Evolutionary conservation across 1,284 basidiomycete species (phyloP), one percentile per base, ranked within the genome.

Genomic region (Phellopilus nigrolimitatus): DNA sequence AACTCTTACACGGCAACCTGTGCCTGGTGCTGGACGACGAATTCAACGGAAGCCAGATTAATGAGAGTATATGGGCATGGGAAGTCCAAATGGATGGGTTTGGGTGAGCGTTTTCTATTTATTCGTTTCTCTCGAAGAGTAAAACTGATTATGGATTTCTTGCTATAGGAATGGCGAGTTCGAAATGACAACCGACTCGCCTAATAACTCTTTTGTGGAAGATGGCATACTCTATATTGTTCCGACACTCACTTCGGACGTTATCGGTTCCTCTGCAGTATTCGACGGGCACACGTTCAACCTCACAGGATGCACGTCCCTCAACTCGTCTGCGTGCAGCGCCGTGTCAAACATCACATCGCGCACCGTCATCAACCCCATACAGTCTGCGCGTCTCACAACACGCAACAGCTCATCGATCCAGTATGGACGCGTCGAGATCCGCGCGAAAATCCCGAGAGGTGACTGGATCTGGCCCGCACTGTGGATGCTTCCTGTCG

Each of bases 51-150:
- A 74, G 72, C 38, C 66, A 80, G 22, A 80, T 90, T 57, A 79
- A 88, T 38, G 73, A 79, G 49, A 76, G 74, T 44, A 80, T 77
- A 27, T 94, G 90, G 80, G 74, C 77, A 57, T 78, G 80, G 33
- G 90, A 94, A 64, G 78, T 89, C n/a, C 82, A 90, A 58, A 79
- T 91, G 68, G 85, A 88, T 53, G 91, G 91, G 1, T 94, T 88
- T 64, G 89, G 89, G 87, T 86, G 62, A 57, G 82, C n/a, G n/a
- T n/a, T n/a, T n/a, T n/a, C n/a, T n/a, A n/a, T n/a, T n/a, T n/a
- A n/a, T n/a, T 27, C 40, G 30, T 24, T 42, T 34, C 38, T 31
- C 21, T 21, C 15, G 19, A 15, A 9, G 8, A 34, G 25, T n/a
- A 12, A 25, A 7, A 39, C 21, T 25, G 24, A 34, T 36, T 34